Base-by-base conservation (phyloP, 495 filamentous ascomycete species). In the Podospora tetraspora region DNA sequence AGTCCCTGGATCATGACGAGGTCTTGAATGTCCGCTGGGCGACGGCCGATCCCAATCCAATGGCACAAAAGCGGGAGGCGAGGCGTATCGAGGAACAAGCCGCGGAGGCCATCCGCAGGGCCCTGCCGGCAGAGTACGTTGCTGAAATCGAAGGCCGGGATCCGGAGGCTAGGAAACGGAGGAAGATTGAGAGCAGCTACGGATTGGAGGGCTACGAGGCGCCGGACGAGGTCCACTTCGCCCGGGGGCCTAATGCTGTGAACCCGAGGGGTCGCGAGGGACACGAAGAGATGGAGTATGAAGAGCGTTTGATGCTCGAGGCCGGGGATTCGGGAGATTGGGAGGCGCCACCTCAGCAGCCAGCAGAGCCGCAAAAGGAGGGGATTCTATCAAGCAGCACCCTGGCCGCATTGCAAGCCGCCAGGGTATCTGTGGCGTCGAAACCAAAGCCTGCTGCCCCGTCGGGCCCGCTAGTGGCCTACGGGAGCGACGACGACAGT, bases 11-110 rank as follows among this genome's bases (percentile, higher is more conserved):
- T 68, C 90, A 97, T 71, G 87, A 85, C 67, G 95, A 99, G 78
- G 90, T 97, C 37, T 79, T 99, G 1, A 99, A 99, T 74, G 95
- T 99, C 19, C 84, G 96, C 43, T 99, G 96, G 96, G 95, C 96
- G 24, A 98, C 95, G 0, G 90, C 90, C 3, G 96, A 99, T 76
- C 96, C 96, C 22, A 99, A 99, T 70, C 96, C 96, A 0, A 87
- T 92, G 84, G 92, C 95, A 11, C 94, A 97, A 77, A 94, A 95
- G 70, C 87, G 96, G 37, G 96, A 99, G 75, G 94, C 91, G 22
- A 84, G 91, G 37, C 84, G 89, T 21, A 88, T 99, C 62, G 96
- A 99, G 78, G 96, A 99, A 77, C 94, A 97, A 79, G 96, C 96
- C n/a, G 96, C 95, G 0, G 96, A 97, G 74, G 96, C 96, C 11